Conservation (phyloP, 352 stramenopile species). For the Aphanomyces stellatus region DNA sequence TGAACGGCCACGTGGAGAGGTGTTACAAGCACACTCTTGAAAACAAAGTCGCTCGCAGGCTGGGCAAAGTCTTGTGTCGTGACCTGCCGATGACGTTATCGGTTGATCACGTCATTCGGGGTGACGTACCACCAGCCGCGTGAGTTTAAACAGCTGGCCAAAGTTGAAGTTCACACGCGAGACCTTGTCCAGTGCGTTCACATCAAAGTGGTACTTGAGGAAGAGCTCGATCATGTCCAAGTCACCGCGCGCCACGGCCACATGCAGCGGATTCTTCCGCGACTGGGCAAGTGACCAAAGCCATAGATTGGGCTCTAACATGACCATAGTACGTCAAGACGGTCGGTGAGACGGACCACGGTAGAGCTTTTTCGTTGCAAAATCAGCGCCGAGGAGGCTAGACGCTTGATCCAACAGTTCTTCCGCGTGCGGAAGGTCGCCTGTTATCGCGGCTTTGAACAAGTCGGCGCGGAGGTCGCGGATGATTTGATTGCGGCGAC, state of each 20-base stretch:
- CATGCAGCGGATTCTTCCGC: slow-evolving; percentile 65
- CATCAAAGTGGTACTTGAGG: slow-evolving; percentile 41
- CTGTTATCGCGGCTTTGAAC: slow-evolving; percentile 46
- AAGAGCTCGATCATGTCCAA: slow-evolving; percentile 49
- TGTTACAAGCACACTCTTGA: slow-evolving; percentile 6
- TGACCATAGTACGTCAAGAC: slow-evolving; percentile 28
- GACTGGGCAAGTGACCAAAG: slow-evolving; percentile 56
- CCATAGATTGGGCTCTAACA: slow-evolving; percentile 51
- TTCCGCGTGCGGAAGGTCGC: slow-evolving; percentile 36
- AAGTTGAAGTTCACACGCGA: slow-evolving; percentile 73
- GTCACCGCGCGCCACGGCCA: slow-evolving; percentile 50
- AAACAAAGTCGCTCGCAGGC: slow-evolving; percentile 23
- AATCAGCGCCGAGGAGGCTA: slow-evolving; percentile 6
- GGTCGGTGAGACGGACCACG: not conserved
- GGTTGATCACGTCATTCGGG: not conserved
- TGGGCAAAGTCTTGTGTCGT: slow-evolving; percentile 49
- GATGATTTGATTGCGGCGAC: slow-evolving; percentile 25
- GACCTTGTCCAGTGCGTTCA: slow-evolving; percentile 72
- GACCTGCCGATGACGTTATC: slow-evolving; percentile 24
- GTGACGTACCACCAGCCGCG: slow-evolving; percentile 39
- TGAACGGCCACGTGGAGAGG: slow-evolving; percentile 17
- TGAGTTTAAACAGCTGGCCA: slow-evolving; percentile 57
- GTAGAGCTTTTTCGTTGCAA: slow-evolving; percentile 13
- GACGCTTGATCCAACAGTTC: slow-evolving; percentile 30
- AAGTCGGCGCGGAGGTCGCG: slow-evolving; percentile 53